phyloP scores from a whole-genome alignment of 1,284 basidiomycete species.

The Leccinum fallax region DNA sequence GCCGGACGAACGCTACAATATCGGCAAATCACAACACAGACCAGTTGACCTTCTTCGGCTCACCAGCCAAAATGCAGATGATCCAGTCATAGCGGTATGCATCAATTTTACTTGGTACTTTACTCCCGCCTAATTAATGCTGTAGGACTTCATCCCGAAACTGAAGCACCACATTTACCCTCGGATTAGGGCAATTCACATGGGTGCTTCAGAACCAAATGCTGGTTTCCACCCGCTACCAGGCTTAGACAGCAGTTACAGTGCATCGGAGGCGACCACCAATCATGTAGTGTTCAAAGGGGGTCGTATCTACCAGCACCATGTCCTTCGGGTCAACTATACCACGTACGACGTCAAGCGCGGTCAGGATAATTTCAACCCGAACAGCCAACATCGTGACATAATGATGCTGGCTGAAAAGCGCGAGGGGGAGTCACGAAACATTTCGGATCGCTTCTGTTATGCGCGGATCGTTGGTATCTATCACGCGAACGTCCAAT shows the following conservation, averaged over 20 bases:
- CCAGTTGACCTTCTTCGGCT: background rate
- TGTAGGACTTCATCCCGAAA: too few species aligned
- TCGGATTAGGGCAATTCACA: background rate
- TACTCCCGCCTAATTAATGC: too few species aligned
- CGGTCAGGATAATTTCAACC: background rate
- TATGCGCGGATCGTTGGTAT: background rate
- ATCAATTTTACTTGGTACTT: background rate
- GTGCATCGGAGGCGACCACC: background rate
- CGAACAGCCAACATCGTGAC: background rate
- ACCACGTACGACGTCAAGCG: background rate
- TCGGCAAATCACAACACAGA: too few species aligned
- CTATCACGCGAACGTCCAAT: background rate
- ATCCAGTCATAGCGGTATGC: background rate
- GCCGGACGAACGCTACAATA: too few species aligned
- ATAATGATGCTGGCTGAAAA: background rate
- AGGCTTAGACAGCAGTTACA: background rate
- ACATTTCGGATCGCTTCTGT: background rate
- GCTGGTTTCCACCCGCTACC: too few species aligned
- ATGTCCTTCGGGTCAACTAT: background rate
- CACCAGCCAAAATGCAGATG: background rate
- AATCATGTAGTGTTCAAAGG: too few species aligned
- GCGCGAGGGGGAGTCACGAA: too few species aligned
- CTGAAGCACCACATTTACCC: background rate
- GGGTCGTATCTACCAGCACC: background rate
- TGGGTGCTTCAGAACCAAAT: background rate